Base-by-base conservation (phyloP, 352 stramenopile genomes). In the Globisporangium abappressorium region DNA sequence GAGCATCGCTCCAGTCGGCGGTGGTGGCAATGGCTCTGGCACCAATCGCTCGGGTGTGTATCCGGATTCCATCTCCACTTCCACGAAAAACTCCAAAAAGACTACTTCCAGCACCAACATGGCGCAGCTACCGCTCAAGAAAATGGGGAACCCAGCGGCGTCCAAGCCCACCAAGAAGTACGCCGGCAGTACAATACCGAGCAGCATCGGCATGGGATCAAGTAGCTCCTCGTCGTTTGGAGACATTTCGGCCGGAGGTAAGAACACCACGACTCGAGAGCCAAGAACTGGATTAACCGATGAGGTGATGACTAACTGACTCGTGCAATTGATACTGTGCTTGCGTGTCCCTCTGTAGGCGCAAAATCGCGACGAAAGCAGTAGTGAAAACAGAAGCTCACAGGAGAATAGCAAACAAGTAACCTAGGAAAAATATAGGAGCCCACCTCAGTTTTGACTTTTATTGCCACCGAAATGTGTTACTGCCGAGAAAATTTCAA, bases 31-130 rank as follows among this genome's bases (percentile, higher is more conserved):
- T 46, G 76, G 76, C 61, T 72, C 65, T 20, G 68, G 55, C 57
- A 80, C 74, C 26, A 80, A 72, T 51, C 70, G 77, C 26, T 83
- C 76, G 5, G 62, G 56, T 0, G 64, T 73, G 34, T 79, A 78
- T 49, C 69, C 70, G 36, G 76, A 83, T 43, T 26, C 47, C 36
- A 47, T 58, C 18, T 26, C 58, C 15, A 30, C 49, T 14, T 38
- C 43, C 11, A 56, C 28, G 26, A 66, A 66, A 58, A 24, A 2
- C 7, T 46, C 61, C 20, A 66, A 51, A 38, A 66, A 66, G 24
- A n/a, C 46, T 15, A 7, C 34, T 3, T 26, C 38, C 1, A 30
- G 63, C 26, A 62, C 24, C 55, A 62, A 36, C 5, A 55, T 57
- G 26, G 26, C 63, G 54, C 55, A 83, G 78, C 61, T 73, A 26